Evolutionary conservation across 2,329 filamentous ascomycete genomes (phyloP).

Genomic region (Zasmidium citrigriseum): DNA sequence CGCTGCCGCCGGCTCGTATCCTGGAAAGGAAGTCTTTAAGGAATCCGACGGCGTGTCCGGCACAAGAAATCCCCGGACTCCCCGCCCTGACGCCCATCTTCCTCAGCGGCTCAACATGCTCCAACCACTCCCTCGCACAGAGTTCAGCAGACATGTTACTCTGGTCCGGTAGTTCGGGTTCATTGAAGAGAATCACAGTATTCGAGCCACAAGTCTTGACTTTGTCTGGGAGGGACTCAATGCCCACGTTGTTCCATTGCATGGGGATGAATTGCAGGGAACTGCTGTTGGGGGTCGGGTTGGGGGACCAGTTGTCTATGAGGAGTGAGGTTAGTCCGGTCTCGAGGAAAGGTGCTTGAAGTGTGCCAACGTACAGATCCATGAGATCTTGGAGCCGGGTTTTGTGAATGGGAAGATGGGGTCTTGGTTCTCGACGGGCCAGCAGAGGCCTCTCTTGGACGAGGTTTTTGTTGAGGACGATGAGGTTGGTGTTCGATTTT

Average conservation of each 20-base stretch:
- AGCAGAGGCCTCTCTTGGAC: constrained; percentile 31
- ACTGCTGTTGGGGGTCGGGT: constrained; percentile 23
- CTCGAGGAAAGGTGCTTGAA: no score
- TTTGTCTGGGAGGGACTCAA: constrained; percentile 29
- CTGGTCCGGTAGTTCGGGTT: constrained; percentile 36
- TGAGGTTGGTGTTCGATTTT: neutral
- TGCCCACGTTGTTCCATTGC: constrained; percentile 35
- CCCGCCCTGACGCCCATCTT: constrained; percentile 26
- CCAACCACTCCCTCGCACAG: constrained; percentile 31
- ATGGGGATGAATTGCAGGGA: constrained; percentile 34
- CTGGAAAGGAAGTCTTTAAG: constrained; percentile 29
- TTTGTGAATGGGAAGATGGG: constrained; percentile 33
- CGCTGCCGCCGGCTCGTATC: constrained; percentile 12
- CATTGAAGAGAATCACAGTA: constrained; percentile 32
- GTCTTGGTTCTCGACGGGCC: constrained; percentile 34
- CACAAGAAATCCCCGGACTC: constrained; percentile 32
- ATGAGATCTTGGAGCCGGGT: constrained; percentile 35
- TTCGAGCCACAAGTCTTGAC: constrained; percentile 9
- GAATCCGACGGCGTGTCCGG: constrained; percentile 30
- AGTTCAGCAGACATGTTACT: constrained; percentile 30
- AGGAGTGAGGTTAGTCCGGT: no score
- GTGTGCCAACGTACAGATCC: constrained; percentile 30
- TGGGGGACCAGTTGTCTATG: constrained; percentile 35
- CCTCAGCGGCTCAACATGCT: constrained; percentile 32
- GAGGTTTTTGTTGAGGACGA: neutral